Base-by-base conservation (phyloP, 1,284 basidiomycete genomes). In the Cryptococcus amylolentus region DNA sequence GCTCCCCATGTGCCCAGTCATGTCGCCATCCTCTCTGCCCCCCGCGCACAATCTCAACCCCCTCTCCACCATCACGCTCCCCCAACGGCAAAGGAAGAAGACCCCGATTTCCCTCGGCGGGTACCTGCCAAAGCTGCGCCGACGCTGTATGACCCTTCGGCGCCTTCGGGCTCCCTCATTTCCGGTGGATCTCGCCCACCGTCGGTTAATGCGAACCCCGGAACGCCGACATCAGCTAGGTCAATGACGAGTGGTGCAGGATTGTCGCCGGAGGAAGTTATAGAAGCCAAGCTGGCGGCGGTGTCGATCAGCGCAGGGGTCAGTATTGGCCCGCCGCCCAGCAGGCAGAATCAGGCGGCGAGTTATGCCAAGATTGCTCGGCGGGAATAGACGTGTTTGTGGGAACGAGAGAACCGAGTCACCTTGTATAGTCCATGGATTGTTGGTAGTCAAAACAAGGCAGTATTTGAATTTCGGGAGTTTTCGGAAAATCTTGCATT, bases 341-440 rank as follows among this genome's bases (percentile, higher is more conserved):
- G 18, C 12, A 53, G 51, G 20, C 45, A 35, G 16, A 16, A 10
- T 4, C 49, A 51, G 18, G 60, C 62, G 42, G 65, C 70, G 31
- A 69, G 66, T 47, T 76, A 76, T 62, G 73, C 73, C 37, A 74
- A 72, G 61, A 66, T 73, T 28, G 70, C 74, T n/a, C 56, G 70
- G 45, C 54, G 72, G 52, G 73, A 76, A 49, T 72, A 63, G 53
- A 31, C 28, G 45, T 6, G 27, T 23, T 42, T n/a, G 41, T n/a
- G 41, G 10, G 10, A 35, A 6, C 10, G 31, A 35, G 31, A 6
- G 31, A 10, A 10, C 10, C 2, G 31, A 35, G 31, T 35, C 7
- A 1, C 6, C 7, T 35, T 35, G 31, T 35, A 35, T 10, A 35
- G 6, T 35, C 5, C 10, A 35, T 35, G 31, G 31, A 35, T 10